A percentile compares a stretch with the other conserved stretches of the same genome.
These are phyloP conservation scores for Plasmodium knowlesi DNA, from an alignment of 169 alveolate genomes.

Conservation along the genomic window DNA sequence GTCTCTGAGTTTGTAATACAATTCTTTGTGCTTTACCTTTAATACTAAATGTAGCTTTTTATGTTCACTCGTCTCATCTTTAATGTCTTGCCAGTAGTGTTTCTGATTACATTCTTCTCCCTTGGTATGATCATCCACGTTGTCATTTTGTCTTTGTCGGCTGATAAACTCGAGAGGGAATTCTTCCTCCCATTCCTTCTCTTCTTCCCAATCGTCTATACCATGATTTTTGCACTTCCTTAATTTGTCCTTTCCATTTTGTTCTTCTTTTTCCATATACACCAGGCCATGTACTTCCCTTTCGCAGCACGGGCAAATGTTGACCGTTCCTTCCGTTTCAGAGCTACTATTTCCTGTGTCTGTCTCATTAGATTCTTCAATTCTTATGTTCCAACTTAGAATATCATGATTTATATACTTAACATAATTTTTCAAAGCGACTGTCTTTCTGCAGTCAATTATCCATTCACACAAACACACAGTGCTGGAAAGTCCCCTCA, in stretches of 20 bases:
- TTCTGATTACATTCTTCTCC: background rate
- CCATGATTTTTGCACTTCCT: background rate
- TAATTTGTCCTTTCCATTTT: background rate
- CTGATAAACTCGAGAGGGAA: background rate
- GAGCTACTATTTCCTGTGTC: background rate
- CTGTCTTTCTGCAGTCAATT: slow-evolving; percentile 16
- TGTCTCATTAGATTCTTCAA: background rate
- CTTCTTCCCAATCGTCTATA: background rate
- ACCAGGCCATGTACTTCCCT: background rate
- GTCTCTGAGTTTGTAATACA: slow-evolving; percentile 26
- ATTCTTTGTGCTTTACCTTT: slow-evolving; percentile 57
- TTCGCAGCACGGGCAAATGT: background rate
- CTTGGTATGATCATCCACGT: background rate
- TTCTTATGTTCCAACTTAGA: slow-evolving; percentile 15
- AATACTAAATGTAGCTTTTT: slow-evolving; percentile 25
- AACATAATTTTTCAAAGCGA: slow-evolving; percentile 12
- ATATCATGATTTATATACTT: slow-evolving; percentile 49
- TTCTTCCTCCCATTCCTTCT: background rate
- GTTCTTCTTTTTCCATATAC: background rate
- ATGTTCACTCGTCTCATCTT: background rate
- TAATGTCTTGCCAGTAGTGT: background rate
- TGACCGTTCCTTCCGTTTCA: background rate
- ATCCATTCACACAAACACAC: slow-evolving; percentile 68
- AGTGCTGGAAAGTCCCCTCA: slow-evolving; percentile 53
- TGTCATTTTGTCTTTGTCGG: slow-evolving; percentile 1